phyloP scores from a whole-genome alignment of 2,329 filamentous ascomycete species.

The Hypoxylon sp. region DNA sequence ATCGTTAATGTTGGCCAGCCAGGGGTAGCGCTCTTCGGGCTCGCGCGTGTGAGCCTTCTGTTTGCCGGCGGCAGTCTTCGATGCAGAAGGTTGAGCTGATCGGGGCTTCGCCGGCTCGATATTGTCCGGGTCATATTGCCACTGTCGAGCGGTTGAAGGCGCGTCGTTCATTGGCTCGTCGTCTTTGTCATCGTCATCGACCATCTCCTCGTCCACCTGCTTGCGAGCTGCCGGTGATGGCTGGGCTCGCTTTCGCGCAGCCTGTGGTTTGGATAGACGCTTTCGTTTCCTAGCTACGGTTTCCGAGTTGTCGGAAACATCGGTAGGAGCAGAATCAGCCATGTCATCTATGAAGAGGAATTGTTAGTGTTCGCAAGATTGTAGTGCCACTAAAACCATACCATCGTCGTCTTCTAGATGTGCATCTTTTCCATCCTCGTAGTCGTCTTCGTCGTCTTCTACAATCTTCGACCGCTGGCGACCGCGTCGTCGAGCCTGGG shows the following conservation, averaged over 20 bases:
- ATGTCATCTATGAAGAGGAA: constrained; percentile 68
- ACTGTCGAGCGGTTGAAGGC: constrained; percentile 80
- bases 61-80: constrained; percentile 55
- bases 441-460: constrained; percentile 76
- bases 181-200: constrained; percentile 61
- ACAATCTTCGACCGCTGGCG: constrained; percentile 70
- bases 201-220: constrained; percentile 51
- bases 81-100: constrained; percentile 43
- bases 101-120: constrained; percentile 51
- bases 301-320: constrained; percentile 86
- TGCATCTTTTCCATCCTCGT: constrained; percentile 69
- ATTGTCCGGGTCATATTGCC: constrained; percentile 73
- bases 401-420: constrained; percentile 73
- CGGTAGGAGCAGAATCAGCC: constrained; percentile 92
- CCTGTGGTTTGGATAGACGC: constrained; percentile 64
- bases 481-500: constrained; percentile 55
- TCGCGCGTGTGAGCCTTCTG: constrained; percentile 83
- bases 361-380: constrained; percentile 25
- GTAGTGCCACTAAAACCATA: constrained; percentile 48
- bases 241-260: constrained; percentile 72
- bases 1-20: constrained; percentile 88
- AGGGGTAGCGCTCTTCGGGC: constrained; percentile 87
- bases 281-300: constrained; percentile 81
- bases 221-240: constrained; percentile 58
- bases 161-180: constrained; percentile 67